Evolutionary conservation across 306 rosid species (phyloP), one percentile per base, ranked within the genome.

Genomic region (Myrica gale): DNA sequence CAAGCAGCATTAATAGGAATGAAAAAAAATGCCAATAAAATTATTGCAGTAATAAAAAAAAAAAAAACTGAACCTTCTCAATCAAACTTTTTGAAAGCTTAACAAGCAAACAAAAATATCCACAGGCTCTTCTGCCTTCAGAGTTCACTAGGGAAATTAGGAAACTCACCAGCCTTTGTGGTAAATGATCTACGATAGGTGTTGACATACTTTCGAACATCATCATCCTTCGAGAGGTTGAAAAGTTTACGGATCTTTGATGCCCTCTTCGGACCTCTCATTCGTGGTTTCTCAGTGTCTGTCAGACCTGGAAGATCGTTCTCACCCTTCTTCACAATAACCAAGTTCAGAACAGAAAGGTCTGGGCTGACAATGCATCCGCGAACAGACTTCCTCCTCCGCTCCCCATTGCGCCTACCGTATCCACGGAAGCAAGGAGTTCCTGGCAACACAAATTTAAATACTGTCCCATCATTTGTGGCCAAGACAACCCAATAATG

Each of bases 201-300:
- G 81, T 87, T 87, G 4, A 87, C 91, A 69, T 87, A 87, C 81
- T 87, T 87, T 9, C 91, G 81, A 26, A 87, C 91, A 80, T 87
- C 91, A 75, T 87, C 91, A 48, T 80, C 91, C 87, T 87, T 87
- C 0, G 91, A 87, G 20, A 87, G 91, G 43, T 85, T 85, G 79
- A 87, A 87, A 55, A 87, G 88, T 39, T 87, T 87, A 9, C 91
- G 84, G 65, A 87, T 87, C 85, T 87, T 87, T 7, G 91, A 87
- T 23, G 91, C 91, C 80, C 91, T 87, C 85, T 87, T 87, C 6
- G 91, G 91, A 72, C 91, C 91, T 77, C 91, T 85, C 91, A 87
- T 87, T 61, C 91, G 80, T 0, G 91, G 91, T 21, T 87, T 87
- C 85, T 87, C 91, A 3, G 82, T 87, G 82, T 87, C 91, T 1